Evolutionary conservation across 768 basidiomycete genomes (phyloP), one percentile per base, ranked within the genome.

Genomic region (Leccinellum rugosiceps): DNA sequence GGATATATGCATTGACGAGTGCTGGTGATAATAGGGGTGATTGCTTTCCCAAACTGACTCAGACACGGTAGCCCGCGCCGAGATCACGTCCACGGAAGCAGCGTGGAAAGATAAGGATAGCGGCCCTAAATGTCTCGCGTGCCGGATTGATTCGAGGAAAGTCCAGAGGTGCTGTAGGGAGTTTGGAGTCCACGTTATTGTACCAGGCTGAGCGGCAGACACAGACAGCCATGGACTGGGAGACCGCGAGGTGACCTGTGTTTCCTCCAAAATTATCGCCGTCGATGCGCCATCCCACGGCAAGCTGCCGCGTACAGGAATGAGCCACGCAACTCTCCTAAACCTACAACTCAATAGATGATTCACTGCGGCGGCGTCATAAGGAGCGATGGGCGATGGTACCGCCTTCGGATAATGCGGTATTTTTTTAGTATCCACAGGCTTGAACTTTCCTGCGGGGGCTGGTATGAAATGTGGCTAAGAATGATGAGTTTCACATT

Each of bases 241-340:
- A n/a, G 61, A 59, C 25, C 56, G 50, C 43, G 53, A 60, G 44
- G 58, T 30, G n/a, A 17, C 67, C 62, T 47, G 58, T 35, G 64
- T 58, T 5, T 58, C 58, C 43, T 75, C 73, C 35, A 77, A 66
- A n/a, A 83, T 53, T 14, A 72, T 67, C 9, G 78, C 83, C 44
- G 68, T 60, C 10, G 82, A 78, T 49, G 76, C 76, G 30, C 67
- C 69, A 11, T 70, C 68, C 80, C 81, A 86, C 35, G 82, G 82
- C 43, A 80, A 61, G 26, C 58, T 65, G 15, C 85, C 85, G 13
- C 83, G 78, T 6, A 86, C 66, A 41, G 85, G 85, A 35, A 86
- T 75, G 15, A 85, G 63, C 85, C 85, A 86, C 8, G 80, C 78
- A 49, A 70, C 72, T 50, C 83, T 79, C 50, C 74, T 62, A 61